A percentile compares a stretch with the other conserved stretches of the same genome.
Conservation (phyloP, 106 monocot genomes). For the Apostasia shenzhenica region DNA sequence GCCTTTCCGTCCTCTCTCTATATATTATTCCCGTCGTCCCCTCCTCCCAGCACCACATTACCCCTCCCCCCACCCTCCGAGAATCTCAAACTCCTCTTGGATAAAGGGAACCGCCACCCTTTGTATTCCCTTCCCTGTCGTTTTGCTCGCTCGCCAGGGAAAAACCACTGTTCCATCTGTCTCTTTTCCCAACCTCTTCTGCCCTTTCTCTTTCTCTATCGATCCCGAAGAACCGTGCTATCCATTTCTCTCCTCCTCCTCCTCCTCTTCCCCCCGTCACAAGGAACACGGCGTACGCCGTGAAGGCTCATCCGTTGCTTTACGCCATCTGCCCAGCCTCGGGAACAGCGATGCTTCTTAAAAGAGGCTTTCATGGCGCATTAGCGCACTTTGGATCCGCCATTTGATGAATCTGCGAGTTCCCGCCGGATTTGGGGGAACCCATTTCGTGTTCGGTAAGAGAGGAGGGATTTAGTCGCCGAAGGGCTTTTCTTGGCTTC, state of each 20-base stretch:
- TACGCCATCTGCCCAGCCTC: neutral
- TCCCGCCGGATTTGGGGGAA: neutral
- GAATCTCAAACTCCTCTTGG: neutral
- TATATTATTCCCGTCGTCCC: neutral
- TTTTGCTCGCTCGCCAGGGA: neutral
- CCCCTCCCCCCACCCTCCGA: neutral
- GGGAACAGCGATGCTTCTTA: neutral
- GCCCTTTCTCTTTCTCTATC: neutral
- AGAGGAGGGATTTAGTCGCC: too few relatives aligned
- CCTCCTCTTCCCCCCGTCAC: neutral
- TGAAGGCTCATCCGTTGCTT: conserved; percentile 1
- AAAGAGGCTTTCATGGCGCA: neutral
- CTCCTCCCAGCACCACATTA: neutral
- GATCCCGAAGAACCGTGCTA: neutral
- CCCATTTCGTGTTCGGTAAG: neutral
- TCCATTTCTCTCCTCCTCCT: neutral
- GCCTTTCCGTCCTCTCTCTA: neutral
- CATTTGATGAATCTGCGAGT: neutral
- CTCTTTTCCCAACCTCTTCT: neutral
- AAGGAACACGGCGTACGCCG: conserved; percentile 7
- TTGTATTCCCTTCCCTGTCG: conserved; percentile 3
- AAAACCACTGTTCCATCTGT: neutral
- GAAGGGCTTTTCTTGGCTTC: neutral
- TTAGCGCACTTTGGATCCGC: neutral
- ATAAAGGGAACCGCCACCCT: conserved; percentile 3